Base-by-base conservation (phyloP, 352 stramenopile genomes). In the Globisporangium carolinianum region DNA sequence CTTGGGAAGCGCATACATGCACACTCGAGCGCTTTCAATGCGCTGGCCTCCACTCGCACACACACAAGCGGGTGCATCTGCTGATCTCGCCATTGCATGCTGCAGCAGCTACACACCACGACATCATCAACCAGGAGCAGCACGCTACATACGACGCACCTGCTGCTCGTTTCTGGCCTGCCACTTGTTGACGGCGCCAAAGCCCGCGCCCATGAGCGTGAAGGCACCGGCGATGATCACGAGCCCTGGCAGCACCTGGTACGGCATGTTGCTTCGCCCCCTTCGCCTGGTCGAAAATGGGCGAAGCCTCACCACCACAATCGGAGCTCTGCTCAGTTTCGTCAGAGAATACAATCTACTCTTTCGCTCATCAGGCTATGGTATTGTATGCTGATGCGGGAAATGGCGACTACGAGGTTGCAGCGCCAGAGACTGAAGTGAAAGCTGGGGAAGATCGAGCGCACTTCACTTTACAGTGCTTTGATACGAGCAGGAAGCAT, bases 231-330 rank as follows among this genome's bases (percentile, higher is more conserved):
- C 73, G 66, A 94, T 91, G 54, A 94, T 73, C 65, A 76, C 76
- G 62, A 94, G 76, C 52, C 77, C 83, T 10, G 83, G 81, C 58
- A 94, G 61, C 59, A 91, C 73, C 82, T 94, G 83, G 77, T 91
- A 94, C 76, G 83, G 83, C 83, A 94, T 94, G 15, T 63, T 81
- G 36, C 46, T 46, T 6, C 45, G 56, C 38, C 47, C 37, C 10
- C 49, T 47, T 46, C 18, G 18, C 14, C 42, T 55, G 36, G 45
- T 54, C 35, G 49, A 42, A 41, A 63, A 42, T 53, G 43, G 46
- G 43, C 57, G 55, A 41, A 36, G 45, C 52, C 53, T 47, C 53
- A 60, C 60, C 53, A 65, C 53, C 58, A 63, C 56, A 57, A 63
- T 46, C 48, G n/a, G 42, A 11, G 11, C 42, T 47, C n/a, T 4